Evolutionary conservation across 371 early-diverging fungal species (phyloP).

Genomic region (Circinella minor): DNA sequence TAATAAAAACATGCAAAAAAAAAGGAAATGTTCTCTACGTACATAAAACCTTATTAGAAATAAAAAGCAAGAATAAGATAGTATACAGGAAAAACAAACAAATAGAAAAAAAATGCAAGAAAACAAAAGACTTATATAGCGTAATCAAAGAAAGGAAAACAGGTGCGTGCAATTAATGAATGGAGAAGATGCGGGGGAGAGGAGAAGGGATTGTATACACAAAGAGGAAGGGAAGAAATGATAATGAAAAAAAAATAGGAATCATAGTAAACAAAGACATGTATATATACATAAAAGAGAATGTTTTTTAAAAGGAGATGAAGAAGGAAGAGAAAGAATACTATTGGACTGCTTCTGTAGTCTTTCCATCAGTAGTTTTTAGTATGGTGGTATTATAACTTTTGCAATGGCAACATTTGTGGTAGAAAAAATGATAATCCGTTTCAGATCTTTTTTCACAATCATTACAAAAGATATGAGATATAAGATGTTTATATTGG

Average conservation of each 20-base stretch:
- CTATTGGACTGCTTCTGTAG: background rate
- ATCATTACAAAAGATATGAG: constrained; percentile 92
- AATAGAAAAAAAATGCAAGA: too few relatives aligned
- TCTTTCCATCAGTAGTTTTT: background rate
- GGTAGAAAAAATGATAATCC: constrained; percentile 92
- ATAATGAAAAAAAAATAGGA: too few relatives aligned
- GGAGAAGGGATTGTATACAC: too few relatives aligned
- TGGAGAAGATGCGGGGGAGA: constrained; percentile 15
- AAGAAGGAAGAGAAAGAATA: background rate
- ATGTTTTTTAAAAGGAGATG: background rate
- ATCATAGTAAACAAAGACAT: too few relatives aligned
- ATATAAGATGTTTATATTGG: constrained; percentile 76
- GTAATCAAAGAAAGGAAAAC: too few relatives aligned
- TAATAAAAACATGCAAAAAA: too few relatives aligned
- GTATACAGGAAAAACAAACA: too few relatives aligned
- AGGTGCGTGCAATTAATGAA: background rate
- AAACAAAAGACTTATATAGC: too few relatives aligned
- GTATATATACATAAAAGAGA: background rate
- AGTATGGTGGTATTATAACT: constrained; percentile 94
- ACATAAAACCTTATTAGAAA: too few relatives aligned
- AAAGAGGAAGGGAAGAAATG: too few relatives aligned
- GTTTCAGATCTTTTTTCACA: constrained; percentile 85
- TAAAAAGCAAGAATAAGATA: too few relatives aligned
- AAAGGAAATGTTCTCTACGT: too few relatives aligned
- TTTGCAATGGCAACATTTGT: constrained; percentile 88